Conservation (phyloP, 83 land plant genomes). For the Picea abies region DNA sequence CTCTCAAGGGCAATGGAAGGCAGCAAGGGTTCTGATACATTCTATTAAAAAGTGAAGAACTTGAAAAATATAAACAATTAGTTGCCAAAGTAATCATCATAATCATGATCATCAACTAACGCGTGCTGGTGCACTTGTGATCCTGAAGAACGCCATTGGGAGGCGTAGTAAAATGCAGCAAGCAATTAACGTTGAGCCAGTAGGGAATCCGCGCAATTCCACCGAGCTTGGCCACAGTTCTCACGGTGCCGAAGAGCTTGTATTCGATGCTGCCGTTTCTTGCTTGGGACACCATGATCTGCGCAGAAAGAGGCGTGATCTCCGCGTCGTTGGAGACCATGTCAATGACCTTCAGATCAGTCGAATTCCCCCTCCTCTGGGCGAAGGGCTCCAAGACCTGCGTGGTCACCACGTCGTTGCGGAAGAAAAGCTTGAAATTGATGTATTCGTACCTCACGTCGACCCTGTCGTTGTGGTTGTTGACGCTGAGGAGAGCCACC, state of each 20-base stretch:
- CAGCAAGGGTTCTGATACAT: no score
- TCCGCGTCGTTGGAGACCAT: conserved; percentile 46
- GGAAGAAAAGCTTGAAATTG: conserved; percentile 42
- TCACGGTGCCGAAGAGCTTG: conserved; percentile 34
- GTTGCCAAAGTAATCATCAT: no score
- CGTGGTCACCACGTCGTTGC: conserved; percentile 31
- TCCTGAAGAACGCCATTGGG: conserved; percentile 45
- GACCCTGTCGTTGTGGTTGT: conserved; percentile 57
- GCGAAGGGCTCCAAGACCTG: conserved; percentile 40
- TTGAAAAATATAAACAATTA: no score
- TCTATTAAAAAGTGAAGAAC: no score
- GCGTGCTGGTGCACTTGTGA: conserved; percentile 20
- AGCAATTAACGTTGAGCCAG: conserved; percentile 38
- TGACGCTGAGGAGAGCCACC: conserved; percentile 48
- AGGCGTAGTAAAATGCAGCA: conserved; percentile 26
- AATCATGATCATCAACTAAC: no score
- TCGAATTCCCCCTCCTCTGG: conserved; percentile 15
- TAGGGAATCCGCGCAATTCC: conserved; percentile 28
- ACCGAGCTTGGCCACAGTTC: conserved; percentile 36
- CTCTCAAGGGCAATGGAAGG: no score
- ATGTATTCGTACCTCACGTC: conserved; percentile 41
- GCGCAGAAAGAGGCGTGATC: conserved; percentile 20
- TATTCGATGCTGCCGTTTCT: conserved; percentile 16
- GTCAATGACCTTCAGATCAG: conserved; percentile 22
- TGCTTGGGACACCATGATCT: conserved; percentile 16